Evolutionary conservation across 768 basidiomycete genomes (phyloP).

Genomic region (Trametes meyenii): DNA sequence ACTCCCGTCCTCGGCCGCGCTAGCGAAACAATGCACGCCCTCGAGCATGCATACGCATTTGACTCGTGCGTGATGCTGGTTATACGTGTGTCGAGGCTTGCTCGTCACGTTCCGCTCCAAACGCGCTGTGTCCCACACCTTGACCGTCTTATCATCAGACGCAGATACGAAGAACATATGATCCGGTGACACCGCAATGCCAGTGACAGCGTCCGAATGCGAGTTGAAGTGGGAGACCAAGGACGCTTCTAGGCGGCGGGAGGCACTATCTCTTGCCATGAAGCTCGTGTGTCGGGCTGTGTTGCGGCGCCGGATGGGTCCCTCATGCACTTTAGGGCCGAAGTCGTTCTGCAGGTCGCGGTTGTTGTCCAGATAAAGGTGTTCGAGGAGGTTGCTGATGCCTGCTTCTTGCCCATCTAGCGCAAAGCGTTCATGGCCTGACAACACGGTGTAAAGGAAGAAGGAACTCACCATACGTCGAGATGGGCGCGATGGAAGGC

Average conservation of each 20-base stretch:
- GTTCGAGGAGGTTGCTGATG: constrained; percentile 87
- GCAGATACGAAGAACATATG: constrained; percentile 93
- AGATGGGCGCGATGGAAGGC: constrained; percentile 61
- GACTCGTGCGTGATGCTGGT: constrained; percentile 70
- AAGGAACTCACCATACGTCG: constrained; percentile 63
- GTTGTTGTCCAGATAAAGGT: constrained; percentile 84
- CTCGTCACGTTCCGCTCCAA: constrained; percentile 93
- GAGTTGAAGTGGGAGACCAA: constrained; percentile 85
- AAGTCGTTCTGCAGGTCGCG: constrained; percentile 89
- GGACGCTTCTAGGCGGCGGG: constrained; percentile 69
- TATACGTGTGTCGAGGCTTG: constrained; percentile 54
- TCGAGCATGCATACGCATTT: constrained; percentile 81
- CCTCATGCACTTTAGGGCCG: constrained; percentile 84
- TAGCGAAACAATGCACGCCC: constrained; percentile 85
- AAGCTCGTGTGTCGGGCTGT: constrained; percentile 65
- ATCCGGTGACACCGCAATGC: constrained; percentile 88
- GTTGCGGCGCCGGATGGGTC: constrained; percentile 77
- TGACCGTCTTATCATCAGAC: constrained; percentile 92
- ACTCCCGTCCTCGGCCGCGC: constrained; percentile 83
- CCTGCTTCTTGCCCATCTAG: constrained; percentile 89
- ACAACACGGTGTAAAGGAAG: neutral
- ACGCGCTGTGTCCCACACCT: constrained; percentile 91
- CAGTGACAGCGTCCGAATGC: constrained; percentile 79
- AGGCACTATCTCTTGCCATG: constrained; percentile 61
- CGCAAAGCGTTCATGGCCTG: neutral